Base-by-base conservation (phyloP, 345 rosid genomes). In the Moringa oleifera region DNA sequence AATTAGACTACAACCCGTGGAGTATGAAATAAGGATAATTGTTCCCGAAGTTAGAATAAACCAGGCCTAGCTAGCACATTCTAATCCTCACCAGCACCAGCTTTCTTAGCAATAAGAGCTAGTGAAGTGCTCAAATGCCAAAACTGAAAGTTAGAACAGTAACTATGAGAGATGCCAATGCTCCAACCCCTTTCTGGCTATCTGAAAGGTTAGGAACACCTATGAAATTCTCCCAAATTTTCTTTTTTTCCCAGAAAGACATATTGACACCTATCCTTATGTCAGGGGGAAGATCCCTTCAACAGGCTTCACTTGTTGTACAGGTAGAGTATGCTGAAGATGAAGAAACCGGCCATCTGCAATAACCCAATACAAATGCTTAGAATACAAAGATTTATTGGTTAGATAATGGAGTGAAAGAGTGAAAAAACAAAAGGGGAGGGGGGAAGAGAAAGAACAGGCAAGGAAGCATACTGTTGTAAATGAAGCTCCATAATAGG, bases 281-380 rank as follows among this genome's bases (percentile, higher is more conserved):
- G 59, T 57, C 55, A 61, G 37, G 12, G 1, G 16, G 12, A 15
- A 41, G 17, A 41, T 7, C 47, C 47, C 17, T 15, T 16, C 17
- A 22, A 53, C 23, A 21, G 55, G 58, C 25, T 68, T 78, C 74
- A 83, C 73, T 81, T 86, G 76, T 83, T 71, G 81, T 83, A 82
- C 37, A 84, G 76, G 76, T 77, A 84, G 59, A 80, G 62, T 53
- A 86, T 72, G 82, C 87, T 79, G 84, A 86, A 84, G 72, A 82
- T 64, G 47, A 86, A 77, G 93, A 82, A 81, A 57, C 85, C 89
- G 51, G 89, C 86, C 93, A 86, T 84, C 93, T 86, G 84, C 68
- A 59, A 61, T 52, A 23, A 68, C 23, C 20, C 33, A 18, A 3
- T 59, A 25, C 59, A 28, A 65, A 65, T 59, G 56, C 2, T 37